These are phyloP conservation scores for Cryoendolithus antarcticus DNA, from an alignment of 2,329 filamentous ascomycete genomes.

Conservation along the genomic window DNA sequence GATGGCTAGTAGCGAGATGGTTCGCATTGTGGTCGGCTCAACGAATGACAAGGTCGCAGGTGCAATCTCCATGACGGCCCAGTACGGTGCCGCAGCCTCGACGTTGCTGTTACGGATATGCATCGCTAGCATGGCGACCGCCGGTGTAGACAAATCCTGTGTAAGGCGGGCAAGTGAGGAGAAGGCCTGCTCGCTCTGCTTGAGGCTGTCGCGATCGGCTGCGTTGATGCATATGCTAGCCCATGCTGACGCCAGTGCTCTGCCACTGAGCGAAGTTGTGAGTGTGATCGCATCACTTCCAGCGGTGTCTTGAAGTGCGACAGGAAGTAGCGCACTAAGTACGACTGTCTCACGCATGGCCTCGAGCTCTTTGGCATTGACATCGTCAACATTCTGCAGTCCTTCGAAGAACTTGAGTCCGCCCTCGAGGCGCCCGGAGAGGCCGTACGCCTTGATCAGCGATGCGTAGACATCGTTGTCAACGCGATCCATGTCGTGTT, in stretches of 20 bases:
- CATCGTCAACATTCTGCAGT: constrained; percentile 47
- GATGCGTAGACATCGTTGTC: constrained; percentile 82
- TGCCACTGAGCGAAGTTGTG: constrained; percentile 49
- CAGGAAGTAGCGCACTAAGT: constrained; percentile 63
- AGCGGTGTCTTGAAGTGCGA: constrained; percentile 57
- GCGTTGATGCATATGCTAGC: constrained; percentile 61
- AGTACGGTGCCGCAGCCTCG: constrained; percentile 63
- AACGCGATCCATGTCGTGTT: constrained; percentile 54
- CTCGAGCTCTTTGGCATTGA: constrained; percentile 27
- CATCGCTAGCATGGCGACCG: constrained; percentile 75
- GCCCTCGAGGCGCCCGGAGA: constrained; percentile 66
- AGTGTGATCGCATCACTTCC: constrained; percentile 63
- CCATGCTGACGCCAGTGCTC: constrained; percentile 52
- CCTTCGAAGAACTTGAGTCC: constrained; percentile 77
- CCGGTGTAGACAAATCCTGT: constrained; percentile 39
- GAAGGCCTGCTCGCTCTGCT: constrained; percentile 50
- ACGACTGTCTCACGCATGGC: constrained; percentile 59
- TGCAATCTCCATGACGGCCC: constrained; percentile 56
- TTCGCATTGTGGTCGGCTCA: constrained; percentile 83
- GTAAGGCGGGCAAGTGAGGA: constrained; percentile 38
- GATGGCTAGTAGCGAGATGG: constrained; percentile 73
- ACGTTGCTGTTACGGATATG: constrained; percentile 74
- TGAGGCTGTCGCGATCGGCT: constrained; percentile 64
- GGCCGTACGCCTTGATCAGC: constrained; percentile 80
- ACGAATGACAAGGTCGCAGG: constrained; percentile 57